Evolutionary conservation across 495 filamentous ascomycete genomes (phyloP).

Genomic region (Aspergillus heteromorphus): DNA sequence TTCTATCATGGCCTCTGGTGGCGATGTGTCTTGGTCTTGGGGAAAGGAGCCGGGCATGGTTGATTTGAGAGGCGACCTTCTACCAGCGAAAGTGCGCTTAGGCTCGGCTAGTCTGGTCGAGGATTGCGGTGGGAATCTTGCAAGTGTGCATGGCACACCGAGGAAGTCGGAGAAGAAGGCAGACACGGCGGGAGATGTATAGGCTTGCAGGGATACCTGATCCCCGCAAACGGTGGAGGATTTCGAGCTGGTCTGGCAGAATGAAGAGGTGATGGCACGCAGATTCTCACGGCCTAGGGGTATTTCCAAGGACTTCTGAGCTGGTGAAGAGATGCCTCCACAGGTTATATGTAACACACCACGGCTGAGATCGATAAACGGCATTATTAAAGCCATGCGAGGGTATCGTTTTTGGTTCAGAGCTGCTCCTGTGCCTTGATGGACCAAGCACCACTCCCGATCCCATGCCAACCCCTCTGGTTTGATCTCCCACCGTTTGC

Average conservation of each 20-base stretch:
- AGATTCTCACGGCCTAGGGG: constrained; percentile 56
- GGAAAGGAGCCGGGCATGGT: constrained; percentile 56
- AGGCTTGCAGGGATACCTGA: constrained; percentile 60
- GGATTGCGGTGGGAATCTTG: constrained; percentile 64
- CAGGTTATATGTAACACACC: constrained; percentile 50
- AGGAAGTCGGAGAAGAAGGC: constrained; percentile 69
- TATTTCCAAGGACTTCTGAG: constrained; percentile 39
- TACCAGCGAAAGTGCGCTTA: constrained; percentile 10
- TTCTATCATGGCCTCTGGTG: constrained; percentile 27
- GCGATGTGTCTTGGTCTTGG: constrained; percentile 45
- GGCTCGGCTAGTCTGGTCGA: constrained; percentile 59
- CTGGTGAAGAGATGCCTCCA: constrained; percentile 18
- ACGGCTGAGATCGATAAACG: constrained; percentile 58
- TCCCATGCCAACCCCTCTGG: constrained; percentile 84
- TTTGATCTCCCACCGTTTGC: constrained; percentile 64
- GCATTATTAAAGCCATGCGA: constrained; percentile 73
- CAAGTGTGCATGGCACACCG: constrained; percentile 72
- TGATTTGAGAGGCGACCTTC: constrained; percentile 29
- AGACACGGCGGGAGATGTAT: constrained; percentile 57
- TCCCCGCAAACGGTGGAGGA: constrained; percentile 76
- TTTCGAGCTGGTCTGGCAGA: constrained; percentile 28
- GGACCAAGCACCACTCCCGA: constrained; percentile 87
- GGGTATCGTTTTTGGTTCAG: constrained; percentile 81
- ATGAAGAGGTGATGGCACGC: constrained; percentile 40
- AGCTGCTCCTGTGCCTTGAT: constrained; percentile 70